phyloP scores from a whole-genome alignment of 805 yeast genomes.

The Saccharomycopsis javanensis region DNA sequence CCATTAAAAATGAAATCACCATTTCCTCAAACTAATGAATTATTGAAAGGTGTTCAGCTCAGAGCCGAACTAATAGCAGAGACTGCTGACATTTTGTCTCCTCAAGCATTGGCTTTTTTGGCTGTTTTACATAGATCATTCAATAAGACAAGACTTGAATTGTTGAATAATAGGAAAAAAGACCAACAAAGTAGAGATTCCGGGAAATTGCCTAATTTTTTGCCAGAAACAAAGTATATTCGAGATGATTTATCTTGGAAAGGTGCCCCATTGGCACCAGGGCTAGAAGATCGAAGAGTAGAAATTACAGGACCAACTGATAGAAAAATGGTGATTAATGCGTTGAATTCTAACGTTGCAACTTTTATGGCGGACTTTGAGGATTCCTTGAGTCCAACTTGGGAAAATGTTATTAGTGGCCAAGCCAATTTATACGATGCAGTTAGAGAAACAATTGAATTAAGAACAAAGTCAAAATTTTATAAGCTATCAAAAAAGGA shows the following conservation, averaged over 20 bases:
- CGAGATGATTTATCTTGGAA: constrained; percentile 62
- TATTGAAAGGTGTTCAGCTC: constrained; percentile 43
- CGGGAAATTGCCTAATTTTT: constrained; percentile 58
- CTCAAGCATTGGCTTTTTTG: constrained; percentile 55
- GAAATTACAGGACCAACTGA: constrained; percentile 74
- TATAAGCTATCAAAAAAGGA: constrained; percentile 38
- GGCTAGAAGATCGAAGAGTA: constrained; percentile 60
- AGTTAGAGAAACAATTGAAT: constrained; percentile 44
- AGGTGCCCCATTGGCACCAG: constrained; percentile 60
- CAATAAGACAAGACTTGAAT: constrained; percentile 43
- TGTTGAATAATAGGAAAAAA: constrained; percentile 45
- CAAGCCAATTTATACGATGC: constrained; percentile 65
- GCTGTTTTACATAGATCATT: constrained; percentile 60
- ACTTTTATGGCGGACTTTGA: constrained; percentile 73
- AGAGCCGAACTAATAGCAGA: constrained; percentile 39
- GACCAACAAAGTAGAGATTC: constrained; percentile 48
- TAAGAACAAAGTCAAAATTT: constrained; percentile 30
- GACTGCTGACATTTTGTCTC: constrained; percentile 44
- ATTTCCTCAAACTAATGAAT: constrained; percentile 33
- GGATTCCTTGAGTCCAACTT: constrained; percentile 64
- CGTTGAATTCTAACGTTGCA: constrained; percentile 57
- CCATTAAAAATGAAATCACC: constrained; percentile 25
- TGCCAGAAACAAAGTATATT: constrained; percentile 53
- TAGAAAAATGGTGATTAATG: constrained; percentile 67
- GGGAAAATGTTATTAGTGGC: constrained; percentile 58